Base-by-base conservation (phyloP, 108 stramenopile species). In the Pseudonitzschia multistriata region DNA sequence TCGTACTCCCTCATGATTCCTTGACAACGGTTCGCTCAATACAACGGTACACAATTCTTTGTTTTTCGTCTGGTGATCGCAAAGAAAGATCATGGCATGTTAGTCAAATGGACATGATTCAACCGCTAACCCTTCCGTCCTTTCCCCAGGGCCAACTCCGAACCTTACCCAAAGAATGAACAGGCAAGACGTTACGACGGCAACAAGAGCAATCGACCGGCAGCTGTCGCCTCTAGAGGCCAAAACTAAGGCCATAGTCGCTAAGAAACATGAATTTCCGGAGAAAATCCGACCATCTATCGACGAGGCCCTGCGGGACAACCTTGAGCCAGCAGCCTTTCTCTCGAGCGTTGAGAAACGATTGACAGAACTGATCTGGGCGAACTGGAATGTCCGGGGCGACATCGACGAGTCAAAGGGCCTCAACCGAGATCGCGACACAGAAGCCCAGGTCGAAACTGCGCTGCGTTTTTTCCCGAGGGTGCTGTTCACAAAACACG, bases 391-490 rank as follows among this genome's bases (percentile, higher is more conserved):
- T 45, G 42, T 45, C 17, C 42, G 17, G 17, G 42, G 42, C 13
- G 17, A 45, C 42, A 45, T 10, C 54, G 54, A 55, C 29, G 54
- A 55, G 8, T 28, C 27, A 3, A 55, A 55, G 29, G 54, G 54
- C 29, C 29, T 55, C 14, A 30, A 55, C 29, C 22, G 54, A 15
- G 29, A 55, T 3, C 54, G 54, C 27, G 54, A 55, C 29, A 55
- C 54, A 55, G 54, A 55, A 55, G 14, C 54, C 29, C 29, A 55
- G 29, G 54, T 55, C 13, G 54, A 55, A n/a, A 55, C 54, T n/a
- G 29, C 54, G 11, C 1, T 55, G 1, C 27, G 54, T 21, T 55
- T 0, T 25, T 55, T 55, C 27, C 54, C 54, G 0, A 7, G 27
- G 27, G 54, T 55, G 14, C n/a, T 55, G 29, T 30, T 11, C 27